Base-by-base conservation (phyloP, 495 filamentous ascomycete genomes). In the Penicillium bialowiezense region DNA sequence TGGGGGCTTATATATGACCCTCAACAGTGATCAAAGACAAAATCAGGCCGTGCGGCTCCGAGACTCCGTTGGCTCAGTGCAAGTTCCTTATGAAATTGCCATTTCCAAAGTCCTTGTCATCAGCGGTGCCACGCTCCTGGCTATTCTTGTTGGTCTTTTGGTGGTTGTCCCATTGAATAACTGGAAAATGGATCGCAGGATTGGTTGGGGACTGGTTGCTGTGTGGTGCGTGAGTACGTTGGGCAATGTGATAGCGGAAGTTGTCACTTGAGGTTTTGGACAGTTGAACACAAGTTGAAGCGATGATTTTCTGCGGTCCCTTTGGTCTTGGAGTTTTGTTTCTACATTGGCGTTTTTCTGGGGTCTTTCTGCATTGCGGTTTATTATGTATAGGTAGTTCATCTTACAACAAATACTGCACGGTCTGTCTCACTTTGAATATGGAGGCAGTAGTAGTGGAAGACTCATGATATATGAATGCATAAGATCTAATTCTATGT, bases 201-300 rank as follows among this genome's bases (percentile, higher is more conserved):
- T 97, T 52, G 93, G 93, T 12, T 91, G 80, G 80, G 82, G 80
- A 2, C 64, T 97, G 51, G 83, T 97, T 59, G 78, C 63, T n/a
- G 69, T 99, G 9, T 99, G 93, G 93, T 71, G 68, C 14, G 67
- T 89, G n/a, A 90, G 89, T 65, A 97, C 93, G 3, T 51, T 88
- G 21, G 72, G 83, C 5, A 99, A 97, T 70, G 69, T 99, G 2
- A 76, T 82, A 39, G 79, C 91, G n/a, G 93, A 99, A 71, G 48
- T 91, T 44, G 21, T 55, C 14, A 54, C 34, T 39, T 68, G 51
- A 67, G 15, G 20, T 29, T 43, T 45, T 10, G 8, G 7, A 7
- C 38, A 12, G 8, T 32, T 13, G 5, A 32, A 31, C 9, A 45
- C 40, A 18, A 26, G 31, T 50, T n/a, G 12, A 7, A 19, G 13